Base-by-base conservation (phyloP, 139 green algal species). In the Ulvella scutata region DNA sequence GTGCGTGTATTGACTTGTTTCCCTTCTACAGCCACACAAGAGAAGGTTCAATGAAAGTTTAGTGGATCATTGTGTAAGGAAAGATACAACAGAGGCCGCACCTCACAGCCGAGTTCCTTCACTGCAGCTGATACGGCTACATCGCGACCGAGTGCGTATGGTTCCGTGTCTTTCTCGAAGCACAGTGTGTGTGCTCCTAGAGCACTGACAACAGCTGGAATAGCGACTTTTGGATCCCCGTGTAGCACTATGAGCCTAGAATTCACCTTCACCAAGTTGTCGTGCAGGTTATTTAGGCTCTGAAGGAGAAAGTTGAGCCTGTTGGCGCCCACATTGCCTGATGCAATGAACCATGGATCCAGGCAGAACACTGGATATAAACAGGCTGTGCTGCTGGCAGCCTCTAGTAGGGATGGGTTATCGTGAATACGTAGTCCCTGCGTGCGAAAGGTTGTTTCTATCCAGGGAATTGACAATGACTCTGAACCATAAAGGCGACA, bases 141-240 rank as follows among this genome's bases (percentile, higher is more conserved):
- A 74, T 96, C 90, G 4, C 90, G 76, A 2, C 60, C 38, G 33
- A 78, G 72, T 2, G 89, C 89, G 75, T 96, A 97, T 3, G 90
- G 89, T 81, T 97, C 91, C n/a, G 88, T 93, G 74, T 97, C 92
- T 0, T 81, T 74, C 82, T 97, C 92, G 62, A 87, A 96, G 81
- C 84, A 93, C 67, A 96, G 77, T 51, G 85, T 77, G 0, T 75
- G 80, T 2, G 91, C 75, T 4, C 75, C 87, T 88, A 94, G 10
- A 88, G 82, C 81, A 78, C 87, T 82, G 39, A 83, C 85, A 4
- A 86, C 43, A 3, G 76, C 43, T 4, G 89, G 88, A 10, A 96
- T 62, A n/a, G 92, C 81, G 39, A 90, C 85, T 29, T 82, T 72
- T 2, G 92, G 92, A 1, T 89, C 85, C 51, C 92, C 92, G 2